These are phyloP conservation scores for Neopestalotiopsis rosae DNA, from an alignment of 2,329 filamentous ascomycete genomes.

Conservation along the genomic window DNA sequence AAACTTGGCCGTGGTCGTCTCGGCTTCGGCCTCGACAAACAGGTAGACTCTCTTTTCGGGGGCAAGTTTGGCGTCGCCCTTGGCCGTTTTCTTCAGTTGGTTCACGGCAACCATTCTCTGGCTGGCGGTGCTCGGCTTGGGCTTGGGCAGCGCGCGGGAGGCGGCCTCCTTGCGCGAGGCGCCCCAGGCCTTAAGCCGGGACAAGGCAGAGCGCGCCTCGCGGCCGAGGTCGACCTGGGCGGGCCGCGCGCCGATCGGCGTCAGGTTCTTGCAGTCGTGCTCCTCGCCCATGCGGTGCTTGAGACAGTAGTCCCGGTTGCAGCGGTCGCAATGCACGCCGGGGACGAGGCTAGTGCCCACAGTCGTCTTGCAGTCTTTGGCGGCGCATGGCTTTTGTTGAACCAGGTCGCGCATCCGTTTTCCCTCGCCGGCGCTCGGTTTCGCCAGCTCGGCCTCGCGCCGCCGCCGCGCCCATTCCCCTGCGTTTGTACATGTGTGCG, in stretches of 20 bases:
- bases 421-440: slow-evolving; percentile 59
- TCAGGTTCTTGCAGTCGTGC: slow-evolving; percentile 82
- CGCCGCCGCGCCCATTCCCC: slow-evolving; percentile 68
- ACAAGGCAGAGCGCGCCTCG: slow-evolving; percentile 75
- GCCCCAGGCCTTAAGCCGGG: slow-evolving; percentile 81
- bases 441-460: slow-evolving; percentile 59
- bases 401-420: slow-evolving; percentile 59
- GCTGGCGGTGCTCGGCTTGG: slow-evolving; percentile 67
- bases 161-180: slow-evolving; percentile 71
- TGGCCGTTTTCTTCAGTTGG: slow-evolving; percentile 82
- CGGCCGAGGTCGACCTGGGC: slow-evolving; percentile 57
- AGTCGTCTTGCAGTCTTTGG: slow-evolving; percentile 69
- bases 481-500: slow-evolving; percentile 71
- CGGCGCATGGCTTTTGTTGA: slow-evolving; percentile 71
- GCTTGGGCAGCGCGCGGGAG: slow-evolving; percentile 63
- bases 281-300: slow-evolving; percentile 80
- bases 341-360: slow-evolving; percentile 72
- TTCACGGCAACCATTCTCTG: slow-evolving; percentile 74
- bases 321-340: slow-evolving; percentile 73
- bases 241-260: slow-evolving; percentile 57
- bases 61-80: slow-evolving; percentile 84
- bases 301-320: slow-evolving; percentile 77
- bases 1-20: slow-evolving; percentile 82
- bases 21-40: slow-evolving; percentile 87
- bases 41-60: slow-evolving; percentile 88